A percentile compares a stretch with the other conserved stretches of the same genome.
phyloP scores from a whole-genome alignment of 495 filamentous ascomycete genomes.

The Penicillium bialowiezense region DNA sequence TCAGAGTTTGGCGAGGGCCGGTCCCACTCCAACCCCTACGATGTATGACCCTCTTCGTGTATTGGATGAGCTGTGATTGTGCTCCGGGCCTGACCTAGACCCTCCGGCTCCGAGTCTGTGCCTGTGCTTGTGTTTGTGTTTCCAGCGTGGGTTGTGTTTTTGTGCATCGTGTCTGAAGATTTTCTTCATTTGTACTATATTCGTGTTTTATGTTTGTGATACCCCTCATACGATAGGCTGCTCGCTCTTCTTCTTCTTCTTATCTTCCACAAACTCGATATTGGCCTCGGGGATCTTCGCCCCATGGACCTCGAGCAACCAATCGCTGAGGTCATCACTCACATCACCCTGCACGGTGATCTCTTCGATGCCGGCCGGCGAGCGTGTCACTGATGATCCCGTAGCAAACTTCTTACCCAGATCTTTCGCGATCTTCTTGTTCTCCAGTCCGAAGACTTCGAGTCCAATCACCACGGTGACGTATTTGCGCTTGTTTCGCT shows the following conservation, averaged over 20 bases:
- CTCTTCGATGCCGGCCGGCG: slow-evolving; percentile 82
- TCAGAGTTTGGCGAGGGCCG: slow-evolving; percentile 12
- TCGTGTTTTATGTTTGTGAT: slow-evolving; percentile 26
- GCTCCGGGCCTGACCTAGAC: not conserved
- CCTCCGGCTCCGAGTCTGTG: not conserved
- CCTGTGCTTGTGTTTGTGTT: not conserved
- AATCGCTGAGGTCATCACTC: slow-evolving; percentile 91
- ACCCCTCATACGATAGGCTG: slow-evolving; percentile 21
- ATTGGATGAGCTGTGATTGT: slow-evolving; percentile 35
- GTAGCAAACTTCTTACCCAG: slow-evolving; percentile 69
- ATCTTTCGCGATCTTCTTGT: slow-evolving; percentile 75
- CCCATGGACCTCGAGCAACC: slow-evolving; percentile 78
- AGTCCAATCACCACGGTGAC: slow-evolving; percentile 88
- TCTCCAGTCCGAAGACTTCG: slow-evolving; percentile 83
- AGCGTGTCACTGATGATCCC: slow-evolving; percentile 87
- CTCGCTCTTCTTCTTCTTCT: slow-evolving; percentile 65
- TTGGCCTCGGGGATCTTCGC: slow-evolving; percentile 85
- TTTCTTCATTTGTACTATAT: slow-evolving; percentile 11
- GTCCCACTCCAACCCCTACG: slow-evolving; percentile 6
- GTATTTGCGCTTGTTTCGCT: slow-evolving; percentile 95
- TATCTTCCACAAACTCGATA: slow-evolving; percentile 89
- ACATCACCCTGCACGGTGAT: slow-evolving; percentile 98
- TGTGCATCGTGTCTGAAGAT: slow-evolving; percentile 1
- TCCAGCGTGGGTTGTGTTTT: no score
- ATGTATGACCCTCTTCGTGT: slow-evolving; percentile 29